Conservation (phyloP, 768 basidiomycete species). For the Mrakia gelida region DNA sequence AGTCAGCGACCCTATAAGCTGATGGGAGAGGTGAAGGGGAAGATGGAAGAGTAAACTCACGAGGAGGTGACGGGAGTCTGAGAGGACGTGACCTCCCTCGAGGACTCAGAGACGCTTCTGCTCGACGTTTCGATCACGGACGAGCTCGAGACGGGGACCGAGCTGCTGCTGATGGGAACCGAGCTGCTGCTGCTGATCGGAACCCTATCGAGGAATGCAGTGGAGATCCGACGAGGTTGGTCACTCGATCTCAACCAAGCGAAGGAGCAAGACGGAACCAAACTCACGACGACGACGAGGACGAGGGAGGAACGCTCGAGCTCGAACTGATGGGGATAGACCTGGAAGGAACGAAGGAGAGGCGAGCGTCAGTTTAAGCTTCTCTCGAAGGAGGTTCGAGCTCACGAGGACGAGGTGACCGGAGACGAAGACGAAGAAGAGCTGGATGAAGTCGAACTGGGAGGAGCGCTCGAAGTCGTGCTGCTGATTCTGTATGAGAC, state of each 20-base stretch:
- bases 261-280: not conserved
- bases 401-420: too few species aligned
- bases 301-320: not conserved
- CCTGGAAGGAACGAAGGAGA: not conserved
- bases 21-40: not conserved
- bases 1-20: not conserved
- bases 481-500: too few species aligned
- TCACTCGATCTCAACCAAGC: not conserved
- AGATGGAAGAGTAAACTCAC: not conserved
- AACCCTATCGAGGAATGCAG: not conserved
- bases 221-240: not conserved
- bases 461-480: too few species aligned
- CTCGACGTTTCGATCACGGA: too few species aligned
- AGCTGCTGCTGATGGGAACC: not conserved
- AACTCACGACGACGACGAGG: slow-evolving; percentile 6
- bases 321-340: not conserved
- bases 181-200: not conserved
- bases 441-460: too few species aligned
- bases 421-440: too few species aligned
- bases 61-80: not conserved
- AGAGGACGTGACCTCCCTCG: not conserved
- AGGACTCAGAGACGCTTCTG: not conserved
- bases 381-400: too few species aligned
- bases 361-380: not conserved
- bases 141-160: too few species aligned